These are phyloP conservation scores for Calonectria fujianensis DNA, from an alignment of 2,329 filamentous ascomycete genomes.

Conservation along the genomic window DNA sequence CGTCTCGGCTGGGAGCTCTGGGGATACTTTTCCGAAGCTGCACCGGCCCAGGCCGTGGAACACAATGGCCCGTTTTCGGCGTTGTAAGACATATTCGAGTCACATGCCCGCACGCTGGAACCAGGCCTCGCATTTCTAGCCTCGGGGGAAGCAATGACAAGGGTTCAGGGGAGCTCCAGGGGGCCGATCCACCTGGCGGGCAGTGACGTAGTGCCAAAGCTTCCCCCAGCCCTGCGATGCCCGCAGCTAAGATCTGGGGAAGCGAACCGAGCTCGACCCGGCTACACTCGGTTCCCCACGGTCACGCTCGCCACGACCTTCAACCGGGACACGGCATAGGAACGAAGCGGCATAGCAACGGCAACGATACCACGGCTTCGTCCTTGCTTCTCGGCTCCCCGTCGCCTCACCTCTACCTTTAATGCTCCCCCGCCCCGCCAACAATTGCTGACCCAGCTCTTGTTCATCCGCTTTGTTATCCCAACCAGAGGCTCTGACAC, in stretches of 20 bases:
- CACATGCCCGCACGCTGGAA: background rate
- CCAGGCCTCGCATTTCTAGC: background rate
- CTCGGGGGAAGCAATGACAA: background rate
- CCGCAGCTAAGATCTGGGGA: slow-evolving; percentile 50
- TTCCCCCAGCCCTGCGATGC: slow-evolving; percentile 38
- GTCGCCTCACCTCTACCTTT: slow-evolving; percentile 38
- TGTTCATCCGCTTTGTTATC: background rate
- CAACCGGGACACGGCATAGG: slow-evolving; percentile 54
- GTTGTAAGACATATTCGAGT: background rate
- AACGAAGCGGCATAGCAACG: slow-evolving; percentile 53
- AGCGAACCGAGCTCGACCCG: slow-evolving; percentile 48
- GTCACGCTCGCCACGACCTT: slow-evolving; percentile 51
- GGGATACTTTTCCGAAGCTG: background rate
- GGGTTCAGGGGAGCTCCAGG: slow-evolving; percentile 1
- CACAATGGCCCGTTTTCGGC: background rate
- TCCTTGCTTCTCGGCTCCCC: slow-evolving; percentile 36
- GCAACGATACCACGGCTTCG: slow-evolving; percentile 36
- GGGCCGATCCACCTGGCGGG: slow-evolving; percentile 19
- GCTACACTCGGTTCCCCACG: slow-evolving; percentile 60
- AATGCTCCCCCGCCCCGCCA: slow-evolving; percentile 10
- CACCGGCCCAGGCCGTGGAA: background rate
- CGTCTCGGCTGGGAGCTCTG: background rate
- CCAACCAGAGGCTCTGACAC: slow-evolving; percentile 1
- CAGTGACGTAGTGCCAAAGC: slow-evolving; percentile 54
- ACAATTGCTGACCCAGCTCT: background rate